Evolutionary conservation across 1,139 yeast genomes (phyloP).

Genomic region (Diutina rugosa): DNA sequence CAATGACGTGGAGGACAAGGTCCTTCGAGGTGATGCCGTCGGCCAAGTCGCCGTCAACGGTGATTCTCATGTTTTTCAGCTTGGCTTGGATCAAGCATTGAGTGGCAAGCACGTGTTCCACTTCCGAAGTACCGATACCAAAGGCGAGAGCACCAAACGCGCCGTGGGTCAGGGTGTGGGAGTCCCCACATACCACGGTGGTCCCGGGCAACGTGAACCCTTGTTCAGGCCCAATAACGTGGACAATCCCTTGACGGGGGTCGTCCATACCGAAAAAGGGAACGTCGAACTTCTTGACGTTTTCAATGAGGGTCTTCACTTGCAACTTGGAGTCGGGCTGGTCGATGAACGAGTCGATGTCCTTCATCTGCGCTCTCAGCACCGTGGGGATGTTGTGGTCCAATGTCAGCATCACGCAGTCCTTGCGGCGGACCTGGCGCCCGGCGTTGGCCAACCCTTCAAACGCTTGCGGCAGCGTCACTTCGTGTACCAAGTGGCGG

Average conservation of each 20-base stretch:
- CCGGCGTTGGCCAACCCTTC: slow-evolving; percentile 87
- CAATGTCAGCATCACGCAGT: slow-evolving; percentile 93
- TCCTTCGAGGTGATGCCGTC: slow-evolving; percentile 95
- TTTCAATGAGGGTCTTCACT: slow-evolving; percentile 83
- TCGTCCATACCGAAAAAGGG: slow-evolving; percentile 93
- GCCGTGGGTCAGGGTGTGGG: slow-evolving; percentile 97
- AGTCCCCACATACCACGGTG: slow-evolving; percentile 97
- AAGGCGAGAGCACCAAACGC: slow-evolving; percentile 97
- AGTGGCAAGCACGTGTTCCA: slow-evolving; percentile 95
- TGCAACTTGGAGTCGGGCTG: slow-evolving; percentile 89
- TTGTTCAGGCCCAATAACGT: slow-evolving; percentile 97
- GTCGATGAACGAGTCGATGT: slow-evolving; percentile 69
- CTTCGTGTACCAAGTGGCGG: slow-evolving; percentile 95
- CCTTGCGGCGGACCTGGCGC: slow-evolving; percentile 79
- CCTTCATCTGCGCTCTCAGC: slow-evolving; percentile 63
- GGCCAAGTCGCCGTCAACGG: slow-evolving; percentile 67
- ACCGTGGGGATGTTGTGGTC: slow-evolving; percentile 96
- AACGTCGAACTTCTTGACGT: slow-evolving; percentile 79
- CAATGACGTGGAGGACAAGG: slow-evolving; percentile 84
- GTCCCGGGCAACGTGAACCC: slow-evolving; percentile 98
- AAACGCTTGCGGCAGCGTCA: slow-evolving; percentile 96
- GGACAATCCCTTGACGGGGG: slow-evolving; percentile 93
- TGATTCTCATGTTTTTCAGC: slow-evolving; percentile 89
- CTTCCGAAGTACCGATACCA: slow-evolving; percentile 98
- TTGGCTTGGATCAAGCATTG: slow-evolving; percentile 91